Evolutionary conservation across 805 yeast genomes (phyloP).

Genomic region (Lachancea sp.): DNA sequence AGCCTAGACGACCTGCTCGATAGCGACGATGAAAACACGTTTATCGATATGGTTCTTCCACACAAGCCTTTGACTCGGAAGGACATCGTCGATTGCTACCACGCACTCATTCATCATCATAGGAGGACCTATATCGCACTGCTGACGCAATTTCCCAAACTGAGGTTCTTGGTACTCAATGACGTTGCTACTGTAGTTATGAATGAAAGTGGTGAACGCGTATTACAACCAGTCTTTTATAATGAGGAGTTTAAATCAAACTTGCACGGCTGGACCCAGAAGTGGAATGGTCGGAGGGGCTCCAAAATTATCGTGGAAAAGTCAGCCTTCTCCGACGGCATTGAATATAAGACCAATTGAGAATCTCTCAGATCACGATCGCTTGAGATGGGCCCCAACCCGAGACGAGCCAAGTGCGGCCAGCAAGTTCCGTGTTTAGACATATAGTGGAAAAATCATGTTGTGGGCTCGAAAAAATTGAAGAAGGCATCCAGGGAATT

Average conservation of each 20-base stretch:
- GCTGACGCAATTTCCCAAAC: conserved; percentile 28
- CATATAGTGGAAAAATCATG: neutral
- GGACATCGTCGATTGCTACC: conserved; percentile 34
- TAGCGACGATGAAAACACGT: conserved; percentile 8
- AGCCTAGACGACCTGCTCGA: conserved; percentile 1
- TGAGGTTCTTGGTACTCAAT: conserved; percentile 36
- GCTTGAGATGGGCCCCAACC: too few species aligned
- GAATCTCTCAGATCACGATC: neutral
- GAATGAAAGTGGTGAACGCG: conserved; percentile 25
- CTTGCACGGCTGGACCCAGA: conserved; percentile 28
- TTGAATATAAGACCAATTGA: conserved; percentile 2
- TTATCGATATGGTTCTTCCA: conserved; percentile 4
- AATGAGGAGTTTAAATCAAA: conserved; percentile 31
- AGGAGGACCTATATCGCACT: conserved; percentile 33
- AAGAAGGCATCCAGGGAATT: conserved; percentile 1
- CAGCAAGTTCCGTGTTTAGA: neutral
- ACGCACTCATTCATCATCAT: conserved; percentile 36
- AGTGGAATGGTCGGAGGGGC: neutral
- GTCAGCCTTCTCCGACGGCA: conserved; percentile 1
- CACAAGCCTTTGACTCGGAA: conserved; percentile 15
- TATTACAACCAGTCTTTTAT: conserved; percentile 35
- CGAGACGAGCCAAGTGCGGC: too few species aligned
- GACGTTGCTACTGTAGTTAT: conserved; percentile 35
- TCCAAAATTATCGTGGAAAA: conserved; percentile 4
- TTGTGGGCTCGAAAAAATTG: conserved; percentile 3